Evolutionary conservation across 768 basidiomycete species (phyloP).

Genomic region (Tulasnella calospora): DNA sequence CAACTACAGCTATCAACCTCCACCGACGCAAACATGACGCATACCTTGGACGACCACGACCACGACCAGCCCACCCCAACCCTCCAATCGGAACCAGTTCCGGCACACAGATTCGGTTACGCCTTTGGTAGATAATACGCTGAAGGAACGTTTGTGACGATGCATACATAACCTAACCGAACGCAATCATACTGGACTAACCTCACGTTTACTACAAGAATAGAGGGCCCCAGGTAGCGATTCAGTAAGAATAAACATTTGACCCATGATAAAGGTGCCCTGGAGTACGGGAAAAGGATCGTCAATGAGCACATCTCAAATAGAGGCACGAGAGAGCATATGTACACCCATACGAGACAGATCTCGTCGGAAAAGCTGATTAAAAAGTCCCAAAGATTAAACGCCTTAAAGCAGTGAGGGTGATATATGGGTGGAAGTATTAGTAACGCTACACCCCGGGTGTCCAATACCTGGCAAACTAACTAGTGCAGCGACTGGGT

Average conservation of each 20-base stretch:
- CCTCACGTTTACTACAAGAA: not conserved
- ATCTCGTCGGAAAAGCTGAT: constrained; percentile 4
- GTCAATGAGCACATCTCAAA: not conserved
- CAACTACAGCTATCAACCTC: not conserved
- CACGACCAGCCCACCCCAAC: constrained; percentile 13
- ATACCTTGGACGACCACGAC: constrained; percentile 7
- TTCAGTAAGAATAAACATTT: constrained; percentile 15
- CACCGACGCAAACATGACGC: not conserved
- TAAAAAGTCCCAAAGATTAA: constrained; percentile 17
- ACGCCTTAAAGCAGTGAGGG: not conserved
- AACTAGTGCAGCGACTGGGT: not conserved
- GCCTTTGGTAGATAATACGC: not conserved
- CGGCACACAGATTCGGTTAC: constrained; percentile 5
- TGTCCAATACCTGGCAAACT: not conserved
- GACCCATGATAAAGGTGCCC: constrained; percentile 3
- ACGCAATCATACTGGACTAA: not conserved
- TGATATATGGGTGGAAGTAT: too few relatives aligned
- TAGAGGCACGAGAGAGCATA: not conserved
- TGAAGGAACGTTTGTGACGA: not conserved
- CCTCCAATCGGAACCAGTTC: constrained; percentile 6
- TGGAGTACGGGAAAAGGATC: not conserved
- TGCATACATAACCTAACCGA: not conserved
- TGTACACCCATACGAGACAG: not conserved
- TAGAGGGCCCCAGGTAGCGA: constrained; percentile 16
- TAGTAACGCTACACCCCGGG: not conserved